phyloP scores from a whole-genome alignment of 208 protist genomes.

The Trypanosoma boissoni region DNA sequence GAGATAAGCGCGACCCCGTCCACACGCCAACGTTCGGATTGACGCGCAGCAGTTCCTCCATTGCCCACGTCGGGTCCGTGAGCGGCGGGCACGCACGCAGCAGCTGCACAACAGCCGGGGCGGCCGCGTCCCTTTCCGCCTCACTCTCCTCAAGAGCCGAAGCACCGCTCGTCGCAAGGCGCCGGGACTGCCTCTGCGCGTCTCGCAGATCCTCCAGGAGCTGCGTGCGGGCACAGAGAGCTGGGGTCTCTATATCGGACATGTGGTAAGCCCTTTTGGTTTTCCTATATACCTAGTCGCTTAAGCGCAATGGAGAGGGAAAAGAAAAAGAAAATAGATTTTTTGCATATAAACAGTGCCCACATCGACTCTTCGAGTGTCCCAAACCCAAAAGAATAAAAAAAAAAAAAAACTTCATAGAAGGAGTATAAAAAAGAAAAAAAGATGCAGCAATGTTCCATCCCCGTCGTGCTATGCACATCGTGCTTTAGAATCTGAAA shows the following conservation, averaged over 20 bases:
- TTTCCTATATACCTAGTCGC: background rate
- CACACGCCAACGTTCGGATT: constrained; percentile 41
- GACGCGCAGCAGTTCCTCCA: constrained; percentile 72
- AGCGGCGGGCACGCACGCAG: constrained; percentile 42
- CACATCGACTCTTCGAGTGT: too few relatives aligned
- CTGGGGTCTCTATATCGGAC: background rate
- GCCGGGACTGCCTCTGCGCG: background rate
- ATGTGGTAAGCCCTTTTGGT: background rate
- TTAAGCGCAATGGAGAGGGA: background rate
- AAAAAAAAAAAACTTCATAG: background rate
- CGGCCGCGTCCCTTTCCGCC: background rate
- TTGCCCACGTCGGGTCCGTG: constrained; percentile 71
- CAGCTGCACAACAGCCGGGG: constrained; percentile 24
- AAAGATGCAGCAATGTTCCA: too few relatives aligned
- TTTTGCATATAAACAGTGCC: too few relatives aligned
- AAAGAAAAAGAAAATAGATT: constrained; percentile 2
- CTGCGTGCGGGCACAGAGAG: constrained; percentile 16
- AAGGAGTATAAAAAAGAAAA: background rate
- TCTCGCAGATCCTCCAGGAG: constrained; percentile 26
- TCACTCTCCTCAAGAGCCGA: background rate
- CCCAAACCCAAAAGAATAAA: too few relatives aligned
- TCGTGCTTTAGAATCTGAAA: too few relatives aligned
- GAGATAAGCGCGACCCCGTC: constrained; percentile 48
- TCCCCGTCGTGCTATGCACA: too few relatives aligned
- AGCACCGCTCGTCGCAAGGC: background rate